phyloP scores from a whole-genome alignment of 31 red algal genomes.

The Asparagopsis taxiformis region DNA sequence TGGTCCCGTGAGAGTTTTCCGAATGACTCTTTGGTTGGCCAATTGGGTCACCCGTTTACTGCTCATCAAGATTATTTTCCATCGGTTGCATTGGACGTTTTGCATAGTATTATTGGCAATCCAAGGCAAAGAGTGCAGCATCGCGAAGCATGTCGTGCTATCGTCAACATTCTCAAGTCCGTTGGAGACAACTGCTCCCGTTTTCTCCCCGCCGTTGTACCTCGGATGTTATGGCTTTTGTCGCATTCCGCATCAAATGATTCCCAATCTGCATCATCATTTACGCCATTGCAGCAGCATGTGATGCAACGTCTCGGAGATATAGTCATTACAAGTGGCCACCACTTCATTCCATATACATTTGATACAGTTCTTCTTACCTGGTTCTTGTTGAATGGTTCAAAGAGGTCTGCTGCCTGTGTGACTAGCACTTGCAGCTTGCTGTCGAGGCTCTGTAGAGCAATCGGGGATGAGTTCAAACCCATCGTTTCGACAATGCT shows the following conservation, averaged over 20 bases:
- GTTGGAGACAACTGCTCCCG: constrained; percentile 68
- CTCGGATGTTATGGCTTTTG: constrained; percentile 90
- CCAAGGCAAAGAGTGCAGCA: constrained; percentile 62
- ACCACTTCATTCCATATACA: constrained; percentile 72
- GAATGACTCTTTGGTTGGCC: constrained; percentile 67
- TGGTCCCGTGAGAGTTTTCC: constrained; percentile 31
- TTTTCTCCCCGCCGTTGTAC: constrained; percentile 85
- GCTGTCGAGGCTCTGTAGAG: constrained; percentile 61
- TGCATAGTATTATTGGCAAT: constrained; percentile 85
- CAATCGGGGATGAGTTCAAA: constrained; percentile 91
- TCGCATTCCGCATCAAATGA: constrained; percentile 32
- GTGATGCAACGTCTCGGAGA: constrained; percentile 79
- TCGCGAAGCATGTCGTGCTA: constrained; percentile 79
- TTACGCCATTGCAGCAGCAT: constrained; percentile 72
- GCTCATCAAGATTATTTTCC: constrained; percentile 92
- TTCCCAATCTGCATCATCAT: constrained; percentile 13
- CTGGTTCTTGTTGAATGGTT: constrained; percentile 61
- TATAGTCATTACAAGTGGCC: constrained; percentile 72
- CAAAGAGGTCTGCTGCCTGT: constrained; percentile 25
- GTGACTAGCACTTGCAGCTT: constrained; percentile 47
- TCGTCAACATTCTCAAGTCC: constrained; percentile 83
- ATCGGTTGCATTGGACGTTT: constrained; percentile 85
- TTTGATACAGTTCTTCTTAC: constrained; percentile 76
- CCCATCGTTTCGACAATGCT: constrained; percentile 78
- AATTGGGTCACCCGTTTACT: constrained; percentile 91